These are phyloP conservation scores for Saturnispora silvae DNA, from an alignment of 805 yeast species.

Conservation along the genomic window DNA sequence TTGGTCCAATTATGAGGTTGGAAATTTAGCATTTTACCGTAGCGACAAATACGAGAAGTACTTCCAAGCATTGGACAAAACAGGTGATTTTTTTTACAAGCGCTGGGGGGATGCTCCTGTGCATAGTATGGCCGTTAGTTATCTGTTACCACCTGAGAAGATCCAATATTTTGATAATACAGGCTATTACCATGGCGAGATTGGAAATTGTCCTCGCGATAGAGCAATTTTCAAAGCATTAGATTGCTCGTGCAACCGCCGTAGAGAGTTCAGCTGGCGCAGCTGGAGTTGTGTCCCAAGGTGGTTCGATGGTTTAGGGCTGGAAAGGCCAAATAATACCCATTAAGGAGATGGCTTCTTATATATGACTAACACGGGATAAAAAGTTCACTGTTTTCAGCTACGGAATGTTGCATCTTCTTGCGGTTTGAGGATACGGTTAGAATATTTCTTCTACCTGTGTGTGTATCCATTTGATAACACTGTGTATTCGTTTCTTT, in stretches of 20 bases:
- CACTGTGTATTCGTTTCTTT: too few relatives aligned
- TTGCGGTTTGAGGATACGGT: too few relatives aligned
- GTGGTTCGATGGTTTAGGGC: slow-evolving; percentile 17
- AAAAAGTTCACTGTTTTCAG: too few relatives aligned
- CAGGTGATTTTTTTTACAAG: slow-evolving; percentile 65
- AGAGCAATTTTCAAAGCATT: slow-evolving; percentile 32
- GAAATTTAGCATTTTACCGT: slow-evolving; percentile 47
- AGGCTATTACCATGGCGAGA: slow-evolving; percentile 48
- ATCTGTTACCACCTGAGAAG: slow-evolving; percentile 36
- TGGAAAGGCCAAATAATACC: slow-evolving; percentile 4
- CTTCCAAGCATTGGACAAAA: slow-evolving; percentile 45
- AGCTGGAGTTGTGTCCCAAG: slow-evolving; percentile 42
- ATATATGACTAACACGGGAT: too few relatives aligned
- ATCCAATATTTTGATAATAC: slow-evolving; percentile 52
- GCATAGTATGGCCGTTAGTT: slow-evolving; percentile 53
- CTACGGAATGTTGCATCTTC: too few relatives aligned
- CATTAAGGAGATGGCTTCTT: slow-evolving; percentile 2
- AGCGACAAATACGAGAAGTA: slow-evolving; percentile 41
- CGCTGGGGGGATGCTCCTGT: slow-evolving; percentile 78
- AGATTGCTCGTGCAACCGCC: slow-evolving; percentile 40
- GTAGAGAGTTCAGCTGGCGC: slow-evolving; percentile 40
- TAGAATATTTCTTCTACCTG: too few relatives aligned
- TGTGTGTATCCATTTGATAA: too few relatives aligned
- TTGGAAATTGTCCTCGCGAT: slow-evolving; percentile 47
- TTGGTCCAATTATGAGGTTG: slow-evolving; percentile 64